These are phyloP conservation scores for Leishmania turanica DNA, from an alignment of 208 protist species.

Conservation along the genomic window DNA sequence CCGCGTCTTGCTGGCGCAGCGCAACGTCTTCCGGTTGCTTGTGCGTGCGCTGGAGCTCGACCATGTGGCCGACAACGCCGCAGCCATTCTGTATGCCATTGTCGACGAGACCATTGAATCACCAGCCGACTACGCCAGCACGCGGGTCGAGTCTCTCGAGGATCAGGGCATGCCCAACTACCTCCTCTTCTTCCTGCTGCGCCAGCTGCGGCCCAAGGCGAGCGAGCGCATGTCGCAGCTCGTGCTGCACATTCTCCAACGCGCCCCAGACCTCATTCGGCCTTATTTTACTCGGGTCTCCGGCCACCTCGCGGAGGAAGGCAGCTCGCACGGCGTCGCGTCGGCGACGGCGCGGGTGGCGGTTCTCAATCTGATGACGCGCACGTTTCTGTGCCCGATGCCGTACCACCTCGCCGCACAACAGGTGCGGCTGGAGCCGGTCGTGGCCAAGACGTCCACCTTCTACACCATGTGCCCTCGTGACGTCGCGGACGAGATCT, in stretches of 20 bases:
- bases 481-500: constrained; percentile 83
- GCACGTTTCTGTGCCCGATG: constrained; percentile 74
- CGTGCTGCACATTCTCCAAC: constrained; percentile 74
- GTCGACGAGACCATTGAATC: constrained; percentile 78
- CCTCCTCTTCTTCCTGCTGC: constrained; percentile 87
- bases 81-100: constrained; percentile 66
- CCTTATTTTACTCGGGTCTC: constrained; percentile 88
- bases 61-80: constrained; percentile 58
- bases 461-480: constrained; percentile 84
- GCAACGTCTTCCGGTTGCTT: constrained; percentile 82
- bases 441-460: constrained; percentile 55
- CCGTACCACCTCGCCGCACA: constrained; percentile 75
- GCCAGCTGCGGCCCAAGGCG: constrained; percentile 73
- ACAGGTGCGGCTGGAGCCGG: constrained; percentile 56
- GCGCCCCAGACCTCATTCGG: constrained; percentile 83
- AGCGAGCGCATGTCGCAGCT: constrained; percentile 61
- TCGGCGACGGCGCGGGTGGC: constrained; percentile 69
- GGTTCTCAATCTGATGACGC: constrained; percentile 85
- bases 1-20: constrained; percentile 70
- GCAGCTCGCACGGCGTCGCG: constrained; percentile 45
- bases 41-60: constrained; percentile 78
- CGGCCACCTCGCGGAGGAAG: constrained; percentile 76
- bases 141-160: constrained; percentile 67
- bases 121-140: constrained; percentile 80
- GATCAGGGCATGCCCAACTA: constrained; percentile 91